phyloP scores from a whole-genome alignment of 768 basidiomycete species.

The Naganishia randhawae region DNA sequence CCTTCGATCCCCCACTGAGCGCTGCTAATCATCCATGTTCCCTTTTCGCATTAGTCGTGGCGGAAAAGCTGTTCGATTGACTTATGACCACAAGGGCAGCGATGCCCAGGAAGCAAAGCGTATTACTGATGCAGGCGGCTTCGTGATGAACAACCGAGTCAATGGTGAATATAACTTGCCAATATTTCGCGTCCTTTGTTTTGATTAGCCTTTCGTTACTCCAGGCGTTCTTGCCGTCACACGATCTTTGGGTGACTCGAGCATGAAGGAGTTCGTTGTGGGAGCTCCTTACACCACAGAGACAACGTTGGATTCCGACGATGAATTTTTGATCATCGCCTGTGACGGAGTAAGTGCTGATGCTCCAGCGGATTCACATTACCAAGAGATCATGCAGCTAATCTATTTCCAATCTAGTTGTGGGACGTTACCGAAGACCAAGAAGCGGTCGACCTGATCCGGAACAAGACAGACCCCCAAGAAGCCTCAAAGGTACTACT shows the following conservation, averaged over 20 bases:
- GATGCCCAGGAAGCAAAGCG: constrained; percentile 97
- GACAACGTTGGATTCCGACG: constrained; percentile 80
- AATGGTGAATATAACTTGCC: constrained; percentile 60
- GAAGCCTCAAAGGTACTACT: constrained; percentile 70
- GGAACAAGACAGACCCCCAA: constrained; percentile 66
- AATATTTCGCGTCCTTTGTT: background rate
- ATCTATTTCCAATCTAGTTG: constrained; percentile 57
- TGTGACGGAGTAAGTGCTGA: constrained; percentile 82
- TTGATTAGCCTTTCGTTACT: background rate
- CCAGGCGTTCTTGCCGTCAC: constrained; percentile 83
- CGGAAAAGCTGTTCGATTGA: constrained; percentile 85
- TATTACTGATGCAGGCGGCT: constrained; percentile 95
- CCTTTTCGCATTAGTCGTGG: constrained; percentile 55
- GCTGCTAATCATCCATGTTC: background rate
- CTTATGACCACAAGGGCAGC: constrained; percentile 97
- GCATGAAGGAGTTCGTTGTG: constrained; percentile 99
- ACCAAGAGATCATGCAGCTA: background rate
- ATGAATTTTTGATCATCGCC: constrained; percentile 91
- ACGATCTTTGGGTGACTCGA: constrained; percentile 87
- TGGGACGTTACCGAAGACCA: constrained; percentile 97
- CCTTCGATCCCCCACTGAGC: background rate
- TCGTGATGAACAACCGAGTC: constrained; percentile 96
- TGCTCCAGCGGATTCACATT: background rate
- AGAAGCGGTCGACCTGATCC: constrained; percentile 78
- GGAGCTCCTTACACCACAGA: constrained; percentile 98